Conservation (phyloP, 345 rosid species). For the Erodium maritimum region DNA sequence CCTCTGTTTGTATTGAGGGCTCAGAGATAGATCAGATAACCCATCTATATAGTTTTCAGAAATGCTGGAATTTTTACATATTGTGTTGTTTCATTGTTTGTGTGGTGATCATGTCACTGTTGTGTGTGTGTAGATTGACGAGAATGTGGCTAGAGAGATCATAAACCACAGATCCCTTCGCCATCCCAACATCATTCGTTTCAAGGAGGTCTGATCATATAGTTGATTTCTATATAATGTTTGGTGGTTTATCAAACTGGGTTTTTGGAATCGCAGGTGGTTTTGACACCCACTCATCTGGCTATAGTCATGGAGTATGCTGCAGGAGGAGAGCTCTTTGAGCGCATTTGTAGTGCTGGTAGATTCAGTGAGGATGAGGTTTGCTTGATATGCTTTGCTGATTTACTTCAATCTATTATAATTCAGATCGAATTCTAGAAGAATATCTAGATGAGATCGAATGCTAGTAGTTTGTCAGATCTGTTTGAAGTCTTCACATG, state of each 20-base stretch:
- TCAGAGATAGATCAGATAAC: neutral
- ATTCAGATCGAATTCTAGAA: neutral
- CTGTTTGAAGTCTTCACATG: neutral
- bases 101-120: neutral
- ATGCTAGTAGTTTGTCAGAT: neutral
- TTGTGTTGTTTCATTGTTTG: neutral
- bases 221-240: neutral
- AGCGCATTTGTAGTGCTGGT: constrained; percentile 74
- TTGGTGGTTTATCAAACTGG: neutral
- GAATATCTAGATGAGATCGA: neutral
- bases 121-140: constrained; percentile 51
- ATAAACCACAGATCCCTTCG: constrained; percentile 76
- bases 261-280: constrained; percentile 17
- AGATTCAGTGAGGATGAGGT: constrained; percentile 91
- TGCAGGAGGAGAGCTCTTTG: constrained; percentile 80
- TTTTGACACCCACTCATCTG: constrained; percentile 46
- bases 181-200: constrained; percentile 85
- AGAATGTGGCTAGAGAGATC: constrained; percentile 79
- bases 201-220: constrained; percentile 52
- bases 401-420: neutral
- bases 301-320: constrained; percentile 93
- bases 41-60: neutral
- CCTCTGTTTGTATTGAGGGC: neutral
- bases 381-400: neutral
- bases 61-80: neutral